Conservation (phyloP, 2,329 filamentous ascomycete species). For the Chaetomium globosum region DNA sequence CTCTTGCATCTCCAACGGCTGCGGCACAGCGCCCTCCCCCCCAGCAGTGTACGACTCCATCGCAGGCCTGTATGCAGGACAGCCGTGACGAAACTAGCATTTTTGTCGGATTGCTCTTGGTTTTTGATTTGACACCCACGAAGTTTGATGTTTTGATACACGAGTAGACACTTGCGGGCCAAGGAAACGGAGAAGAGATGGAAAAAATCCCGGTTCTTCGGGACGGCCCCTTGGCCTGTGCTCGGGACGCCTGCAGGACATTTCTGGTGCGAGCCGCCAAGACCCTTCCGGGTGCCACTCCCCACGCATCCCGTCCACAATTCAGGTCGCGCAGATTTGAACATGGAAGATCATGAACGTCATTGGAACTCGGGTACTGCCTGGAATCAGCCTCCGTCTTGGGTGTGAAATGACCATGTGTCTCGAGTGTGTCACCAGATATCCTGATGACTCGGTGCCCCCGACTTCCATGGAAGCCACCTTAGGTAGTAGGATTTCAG, state of each 20-base stretch:
- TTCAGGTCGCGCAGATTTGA: neutral
- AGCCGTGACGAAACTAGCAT: neutral
- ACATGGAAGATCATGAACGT: neutral
- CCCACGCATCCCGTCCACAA: neutral
- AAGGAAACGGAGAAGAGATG: neutral
- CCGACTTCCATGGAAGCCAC: too few relatives aligned
- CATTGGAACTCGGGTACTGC: neutral
- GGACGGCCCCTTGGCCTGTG: constrained; percentile 21
- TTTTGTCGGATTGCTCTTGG: neutral
- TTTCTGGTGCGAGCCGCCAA: neutral
- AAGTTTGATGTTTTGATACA: neutral
- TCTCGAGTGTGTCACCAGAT: neutral
- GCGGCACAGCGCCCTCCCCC: neutral
- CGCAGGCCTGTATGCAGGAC: neutral
- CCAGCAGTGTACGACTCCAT: neutral
- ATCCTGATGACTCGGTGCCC: neutral
- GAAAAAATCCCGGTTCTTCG: constrained; percentile 2
- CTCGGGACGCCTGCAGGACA: constrained; percentile 16
- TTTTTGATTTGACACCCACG: neutral
- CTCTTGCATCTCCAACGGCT: constrained; percentile 13
- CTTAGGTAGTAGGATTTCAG: too few relatives aligned
- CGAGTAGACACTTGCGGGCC: too few relatives aligned
- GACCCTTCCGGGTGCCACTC: neutral
- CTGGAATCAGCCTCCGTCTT: neutral
- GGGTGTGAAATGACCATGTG: neutral